Base-by-base conservation (phyloP, 2,329 filamentous ascomycete species). In the Talaromyces sp. region DNA sequence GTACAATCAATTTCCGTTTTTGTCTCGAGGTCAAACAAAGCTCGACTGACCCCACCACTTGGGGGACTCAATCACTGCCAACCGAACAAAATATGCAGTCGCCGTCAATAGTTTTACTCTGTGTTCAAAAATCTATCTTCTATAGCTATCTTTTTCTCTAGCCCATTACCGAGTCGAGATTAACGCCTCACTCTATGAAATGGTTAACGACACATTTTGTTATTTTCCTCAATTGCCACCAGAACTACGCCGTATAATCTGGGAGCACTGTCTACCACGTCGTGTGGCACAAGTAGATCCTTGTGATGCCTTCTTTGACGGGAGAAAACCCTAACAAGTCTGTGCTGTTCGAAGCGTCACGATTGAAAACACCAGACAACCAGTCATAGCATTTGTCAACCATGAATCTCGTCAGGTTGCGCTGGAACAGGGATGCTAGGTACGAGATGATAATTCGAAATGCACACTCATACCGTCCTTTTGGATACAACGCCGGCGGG, bases 161-260 rank as follows among this genome's bases (percentile, higher is more conserved):
- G 22, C 2, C 22, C 22, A 2, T 22, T 22, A 22, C 22, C 22
- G 22, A 22, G 1, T 22, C 2, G 22, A 22, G 22, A 22, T 0
- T 22, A 2, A 22, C 2, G 22, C 1, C 22, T 22, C 22, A 48
- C 19, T 50, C 47, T 50, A 16, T 7, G 50, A 50, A 24, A 61
- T 61, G 59, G 33, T 16, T 24, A 50, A 50, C 39, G 43, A 47
- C 14, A 37, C 45, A 19, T 67, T 67, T n/a, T 41, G 31, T 45
- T 31, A 24, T 7, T 62, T 67, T 31, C 48, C 37, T 8, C 48
- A 31, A 22, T 27, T 67, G 10, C 66, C 66, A 16, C 10, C 48
- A 22, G 64, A 67, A 41, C 5, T 66, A n/a, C 66, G 66, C 3
- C 37, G 54, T 31, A 47, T 48, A 14, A 66, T 66, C 37, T 67